Evolutionary conservation across 805 yeast species (phyloP), one percentile per base, ranked within the genome.

Genomic region (Nadsonia fulvescens): DNA sequence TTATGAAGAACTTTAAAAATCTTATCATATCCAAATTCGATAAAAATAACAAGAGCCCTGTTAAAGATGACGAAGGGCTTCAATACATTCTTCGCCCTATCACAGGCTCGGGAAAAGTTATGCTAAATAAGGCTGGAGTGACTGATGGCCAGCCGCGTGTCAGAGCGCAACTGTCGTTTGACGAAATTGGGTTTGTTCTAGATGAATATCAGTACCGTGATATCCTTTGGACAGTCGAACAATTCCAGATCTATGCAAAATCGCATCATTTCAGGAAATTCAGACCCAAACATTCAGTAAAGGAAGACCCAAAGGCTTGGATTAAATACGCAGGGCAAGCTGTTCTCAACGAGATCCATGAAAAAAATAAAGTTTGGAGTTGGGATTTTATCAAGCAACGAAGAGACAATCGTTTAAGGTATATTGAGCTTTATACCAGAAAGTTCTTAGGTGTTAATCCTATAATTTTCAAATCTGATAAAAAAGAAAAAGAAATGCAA

Each of bases 191-290:
- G n/a, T 54, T 91, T 8, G 79, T 74, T 29, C 55, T 89, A 31
- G 89, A 86, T 44, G 70, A 86, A 30, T 63, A 65, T 27, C 95
- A 86, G 46, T 89, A 89, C 46, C 61, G 75, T 20, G 89, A 78
- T 42, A 59, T 79, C 2, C 54, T 91, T 18, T 67, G 77, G 60
- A 71, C 92, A 2, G 69, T 83, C 5, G 77, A 93, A 2, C 70
- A 72, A 33, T 68, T 79, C 43, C 81, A 77, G 35, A 67, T 86
- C 66, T 76, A 68, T 39, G 57, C 66, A 37, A 71, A 70, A 35
- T 77, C 93, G 0, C 69, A 70, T 34, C 76, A 70, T 43, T 83
- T 72, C 44, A 64, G 78, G 37, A 66, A 61, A 30, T 54, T 63
- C 30, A 65, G 86, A 35, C 98, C 98, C 3, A 35, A 42, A 12